A percentile compares a stretch with the other conserved stretches of the same genome.
phyloP scores from a whole-genome alignment of 768 basidiomycete genomes.

The Termitomyces bulborhizus region DNA sequence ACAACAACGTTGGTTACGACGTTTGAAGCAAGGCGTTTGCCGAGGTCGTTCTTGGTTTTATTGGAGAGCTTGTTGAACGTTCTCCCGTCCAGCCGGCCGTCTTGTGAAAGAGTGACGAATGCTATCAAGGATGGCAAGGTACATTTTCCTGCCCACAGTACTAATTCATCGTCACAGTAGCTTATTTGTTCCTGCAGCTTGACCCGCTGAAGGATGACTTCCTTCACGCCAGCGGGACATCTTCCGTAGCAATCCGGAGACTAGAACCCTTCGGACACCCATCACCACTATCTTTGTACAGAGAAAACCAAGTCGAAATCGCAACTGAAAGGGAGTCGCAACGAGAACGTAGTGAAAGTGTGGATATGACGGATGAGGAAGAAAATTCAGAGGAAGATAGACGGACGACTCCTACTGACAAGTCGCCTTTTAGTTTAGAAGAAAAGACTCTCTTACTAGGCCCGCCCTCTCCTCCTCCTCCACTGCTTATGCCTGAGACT shows the following conservation, averaged over 20 bases:
- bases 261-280: conserved; percentile 3
- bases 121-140: conserved; percentile 73
- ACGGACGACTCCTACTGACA: conserved; percentile 3
- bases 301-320: neutral
- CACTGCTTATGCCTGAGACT: neutral
- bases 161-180: neutral
- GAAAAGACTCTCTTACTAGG: conserved; percentile 14
- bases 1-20: conserved; percentile 41
- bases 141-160: conserved; percentile 17
- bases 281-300: neutral
- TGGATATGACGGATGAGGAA: neutral
- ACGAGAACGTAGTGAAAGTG: neutral
- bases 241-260: conserved; percentile 10
- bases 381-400: neutral
- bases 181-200: conserved; percentile 1
- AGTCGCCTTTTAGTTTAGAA: neutral
- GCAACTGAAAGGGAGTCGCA: neutral
- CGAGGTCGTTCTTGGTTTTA: conserved; percentile 62
- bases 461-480: conserved; percentile 12
- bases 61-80: conserved; percentile 68
- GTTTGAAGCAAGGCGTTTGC: conserved; percentile 70
- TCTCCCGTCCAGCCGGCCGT: conserved; percentile 54
- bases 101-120: conserved; percentile 61
- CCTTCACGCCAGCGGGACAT: neutral
- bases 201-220: conserved; percentile 15